phyloP scores from a whole-genome alignment of 345 rosid species.

The Populus simonii region DNA sequence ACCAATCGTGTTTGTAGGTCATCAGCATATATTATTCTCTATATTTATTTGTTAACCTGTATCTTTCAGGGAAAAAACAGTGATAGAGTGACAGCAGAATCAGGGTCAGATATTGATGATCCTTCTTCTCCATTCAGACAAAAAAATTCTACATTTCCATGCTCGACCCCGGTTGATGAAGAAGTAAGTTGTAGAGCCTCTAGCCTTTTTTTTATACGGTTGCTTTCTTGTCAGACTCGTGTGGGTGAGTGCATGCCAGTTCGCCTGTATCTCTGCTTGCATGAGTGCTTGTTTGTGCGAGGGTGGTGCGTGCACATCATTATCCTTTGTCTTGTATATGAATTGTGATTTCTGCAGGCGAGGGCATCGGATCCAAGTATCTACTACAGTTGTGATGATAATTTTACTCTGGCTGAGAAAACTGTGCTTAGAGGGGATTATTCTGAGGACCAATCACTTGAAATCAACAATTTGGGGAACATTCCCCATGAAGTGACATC shows the following conservation, averaged over 20 bases:
- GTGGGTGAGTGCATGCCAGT: not conserved
- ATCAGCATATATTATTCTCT: not conserved
- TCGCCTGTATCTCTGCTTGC: not conserved
- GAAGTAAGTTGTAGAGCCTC: slow-evolving; percentile 52
- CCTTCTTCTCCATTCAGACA: slow-evolving; percentile 44
- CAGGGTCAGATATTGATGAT: slow-evolving; percentile 61
- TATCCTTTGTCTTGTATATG: not conserved
- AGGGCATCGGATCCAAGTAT: slow-evolving; percentile 50
- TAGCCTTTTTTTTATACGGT: not conserved
- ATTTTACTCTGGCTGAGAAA: slow-evolving; percentile 38
- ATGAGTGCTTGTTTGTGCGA: not conserved
- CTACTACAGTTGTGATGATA: slow-evolving; percentile 72
- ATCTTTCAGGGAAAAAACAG: slow-evolving; percentile 50
- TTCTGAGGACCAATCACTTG: slow-evolving; percentile 31
- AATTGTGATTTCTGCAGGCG: slow-evolving; percentile 39
- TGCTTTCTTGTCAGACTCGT: not conserved
- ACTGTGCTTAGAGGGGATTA: slow-evolving; percentile 23
- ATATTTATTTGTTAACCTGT: slow-evolving; percentile 8
- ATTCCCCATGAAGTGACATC: slow-evolving; percentile 18
- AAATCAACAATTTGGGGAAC: slow-evolving; percentile 18
- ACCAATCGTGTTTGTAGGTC: not conserved
- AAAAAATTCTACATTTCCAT: slow-evolving; percentile 37
- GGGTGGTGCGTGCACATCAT: not conserved
- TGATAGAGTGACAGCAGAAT: slow-evolving; percentile 51
- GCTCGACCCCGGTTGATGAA: slow-evolving; percentile 48